phyloP scores from a whole-genome alignment of 2,329 filamentous ascomycete genomes.

The Penicillium olsonii region DNA sequence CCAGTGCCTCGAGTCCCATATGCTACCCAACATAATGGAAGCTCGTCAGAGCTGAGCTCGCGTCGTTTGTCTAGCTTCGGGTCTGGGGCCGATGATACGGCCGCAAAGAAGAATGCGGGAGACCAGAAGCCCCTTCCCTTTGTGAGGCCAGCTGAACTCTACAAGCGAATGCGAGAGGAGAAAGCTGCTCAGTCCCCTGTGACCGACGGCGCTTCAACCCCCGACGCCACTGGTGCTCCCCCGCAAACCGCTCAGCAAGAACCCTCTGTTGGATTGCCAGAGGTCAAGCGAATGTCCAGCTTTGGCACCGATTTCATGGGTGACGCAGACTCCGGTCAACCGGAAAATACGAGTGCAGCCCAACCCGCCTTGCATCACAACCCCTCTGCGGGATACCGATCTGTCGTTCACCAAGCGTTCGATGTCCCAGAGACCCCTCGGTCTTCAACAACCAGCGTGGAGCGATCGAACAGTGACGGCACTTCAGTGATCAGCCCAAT shows the following conservation, averaged over 20 bases:
- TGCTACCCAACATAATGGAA: conserved; percentile 29
- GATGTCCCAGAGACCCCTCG: conserved; percentile 58
- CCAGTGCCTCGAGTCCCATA: conserved; percentile 25
- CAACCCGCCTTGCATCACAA: conserved; percentile 50
- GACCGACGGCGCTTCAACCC: background rate
- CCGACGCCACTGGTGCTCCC: background rate
- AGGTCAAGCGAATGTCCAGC: conserved; percentile 46
- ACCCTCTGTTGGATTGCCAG: conserved; percentile 39
- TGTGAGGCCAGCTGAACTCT: conserved; percentile 74
- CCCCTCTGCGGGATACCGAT: conserved; percentile 57
- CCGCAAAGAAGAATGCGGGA: conserved; percentile 29
- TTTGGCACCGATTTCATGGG: conserved; percentile 33
- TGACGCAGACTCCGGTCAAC: conserved; percentile 13
- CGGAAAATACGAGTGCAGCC: conserved; percentile 14
- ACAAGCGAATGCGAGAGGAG: conserved; percentile 70
- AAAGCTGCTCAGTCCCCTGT: conserved; percentile 31
- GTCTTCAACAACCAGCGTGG: conserved; percentile 56
- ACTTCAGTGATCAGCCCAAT: conserved; percentile 67
- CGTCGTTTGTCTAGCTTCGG: conserved; percentile 20
- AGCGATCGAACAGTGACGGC: conserved; percentile 63
- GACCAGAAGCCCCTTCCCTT: conserved; percentile 60
- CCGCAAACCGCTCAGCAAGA: conserved; percentile 12
- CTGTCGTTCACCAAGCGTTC: conserved; percentile 67
- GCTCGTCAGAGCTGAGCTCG: conserved; percentile 24
- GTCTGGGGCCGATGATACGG: conserved; percentile 16